Evolutionary conservation across 192 early-diverging fungal species (phyloP).

Genomic region (Backusella macrospora): DNA sequence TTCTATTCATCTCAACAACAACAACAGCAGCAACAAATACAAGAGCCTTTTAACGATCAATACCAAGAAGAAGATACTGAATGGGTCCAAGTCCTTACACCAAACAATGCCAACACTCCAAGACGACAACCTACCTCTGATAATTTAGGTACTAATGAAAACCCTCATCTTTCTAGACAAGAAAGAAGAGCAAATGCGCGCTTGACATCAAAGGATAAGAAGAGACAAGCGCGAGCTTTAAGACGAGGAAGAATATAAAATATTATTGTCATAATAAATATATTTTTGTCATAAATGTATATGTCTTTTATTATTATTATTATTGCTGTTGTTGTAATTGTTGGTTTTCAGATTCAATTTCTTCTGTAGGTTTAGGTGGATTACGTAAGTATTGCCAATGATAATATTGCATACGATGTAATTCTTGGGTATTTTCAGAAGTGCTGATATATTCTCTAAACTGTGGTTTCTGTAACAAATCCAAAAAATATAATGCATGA

Average conservation of each 20-base stretch:
- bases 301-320: neutral
- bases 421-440: slow-evolving; percentile 68
- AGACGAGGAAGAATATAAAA: slow-evolving; percentile 8
- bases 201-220: slow-evolving; percentile 23
- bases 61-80: slow-evolving; percentile 8
- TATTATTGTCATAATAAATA: neutral
- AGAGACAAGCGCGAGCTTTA: slow-evolving; percentile 17
- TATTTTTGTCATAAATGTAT: neutral
- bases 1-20: neutral
- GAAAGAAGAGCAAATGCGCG: slow-evolving; percentile 24
- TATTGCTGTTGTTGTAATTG: neutral
- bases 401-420: slow-evolving; percentile 81
- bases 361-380: slow-evolving; percentile 25
- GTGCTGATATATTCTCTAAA: slow-evolving; percentile 81
- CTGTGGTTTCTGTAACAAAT: slow-evolving; percentile 76
- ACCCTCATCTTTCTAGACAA: slow-evolving; percentile 19
- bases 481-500: slow-evolving; percentile 83
- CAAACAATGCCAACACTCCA: neutral
- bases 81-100: slow-evolving; percentile 4
- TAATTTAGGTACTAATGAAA: neutral
- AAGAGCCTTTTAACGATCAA: neutral
- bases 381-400: slow-evolving; percentile 71
- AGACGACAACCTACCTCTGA: too few species aligned
- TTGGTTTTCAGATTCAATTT: neutral
- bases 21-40: too few species aligned